These are phyloP conservation scores for Noccaea bulbosa DNA, from an alignment of 345 rosid genomes.

Conservation along the genomic window DNA sequence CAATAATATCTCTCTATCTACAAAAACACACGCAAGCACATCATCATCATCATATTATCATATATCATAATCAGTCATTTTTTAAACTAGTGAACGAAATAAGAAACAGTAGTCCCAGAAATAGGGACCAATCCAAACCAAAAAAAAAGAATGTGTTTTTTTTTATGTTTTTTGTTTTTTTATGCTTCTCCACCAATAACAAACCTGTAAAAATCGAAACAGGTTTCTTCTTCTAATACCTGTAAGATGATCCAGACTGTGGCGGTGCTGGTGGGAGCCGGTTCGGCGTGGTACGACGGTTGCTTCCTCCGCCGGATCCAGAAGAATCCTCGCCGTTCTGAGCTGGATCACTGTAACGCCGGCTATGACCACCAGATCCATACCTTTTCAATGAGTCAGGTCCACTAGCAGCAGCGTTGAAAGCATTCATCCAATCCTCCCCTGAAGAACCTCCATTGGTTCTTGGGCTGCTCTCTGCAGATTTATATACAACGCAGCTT, in stretches of 20 bases:
- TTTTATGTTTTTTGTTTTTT: background rate
- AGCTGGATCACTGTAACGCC: constrained; percentile 56
- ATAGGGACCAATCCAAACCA: constrained; percentile 34
- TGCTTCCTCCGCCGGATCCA: constrained; percentile 50
- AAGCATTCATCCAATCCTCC: constrained; percentile 94
- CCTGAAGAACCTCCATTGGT: constrained; percentile 57
- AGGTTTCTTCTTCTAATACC: constrained; percentile 47
- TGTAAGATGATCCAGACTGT: constrained; percentile 55
- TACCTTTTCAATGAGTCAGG: constrained; percentile 52
- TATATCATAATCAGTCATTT: constrained; percentile 4
- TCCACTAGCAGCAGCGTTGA: constrained; percentile 80
- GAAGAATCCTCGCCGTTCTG: constrained; percentile 73
- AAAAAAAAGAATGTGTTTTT: constrained; percentile 3
- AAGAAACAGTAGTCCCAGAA: constrained; percentile 35
- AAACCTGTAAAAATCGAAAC: constrained; percentile 24
- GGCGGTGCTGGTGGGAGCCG: constrained; percentile 90
- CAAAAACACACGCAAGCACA: constrained; percentile 39
- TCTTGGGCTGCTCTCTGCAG: constrained; percentile 85
- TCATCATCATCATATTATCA: constrained; percentile 23
- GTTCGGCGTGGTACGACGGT: constrained; percentile 83
- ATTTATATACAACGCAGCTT: background rate
- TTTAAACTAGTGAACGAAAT: constrained; percentile 15
- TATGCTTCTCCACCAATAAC: constrained; percentile 31
- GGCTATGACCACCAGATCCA: constrained; percentile 63
- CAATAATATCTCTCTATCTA: constrained; percentile 37